phyloP scores from a whole-genome alignment of 192 early-diverging fungal species.

The Mortierella claussenii region DNA sequence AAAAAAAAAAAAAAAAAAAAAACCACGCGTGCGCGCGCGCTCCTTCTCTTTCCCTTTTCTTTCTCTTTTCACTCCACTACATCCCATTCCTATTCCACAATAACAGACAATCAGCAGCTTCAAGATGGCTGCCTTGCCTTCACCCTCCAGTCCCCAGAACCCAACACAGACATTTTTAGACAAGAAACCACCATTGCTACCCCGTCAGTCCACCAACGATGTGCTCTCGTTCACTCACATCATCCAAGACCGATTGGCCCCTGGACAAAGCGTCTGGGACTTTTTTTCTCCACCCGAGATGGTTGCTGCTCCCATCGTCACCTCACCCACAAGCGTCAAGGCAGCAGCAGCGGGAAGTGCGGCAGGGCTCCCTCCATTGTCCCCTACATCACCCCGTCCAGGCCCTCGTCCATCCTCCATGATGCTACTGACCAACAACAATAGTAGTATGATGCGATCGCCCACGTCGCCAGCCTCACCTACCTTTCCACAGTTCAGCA shows the following conservation, averaged over 20 bases:
- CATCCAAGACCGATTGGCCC: slow-evolving; percentile 35
- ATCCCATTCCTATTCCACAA: background rate
- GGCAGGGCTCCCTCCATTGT: background rate
- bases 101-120: background rate
- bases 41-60: background rate
- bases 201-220: slow-evolving; percentile 47
- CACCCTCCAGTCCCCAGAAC: slow-evolving; percentile 12
- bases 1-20: too few relatives aligned
- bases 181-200: slow-evolving; percentile 35
- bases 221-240: slow-evolving; percentile 51
- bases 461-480: slow-evolving; percentile 9
- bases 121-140: slow-evolving; percentile 5
- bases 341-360: background rate
- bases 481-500: too few relatives aligned
- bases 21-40: too few relatives aligned
- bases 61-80: background rate
- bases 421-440: too few relatives aligned
- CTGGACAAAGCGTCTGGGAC: slow-evolving; percentile 45
- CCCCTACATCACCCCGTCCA: too few relatives aligned
- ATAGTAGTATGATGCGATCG: too few relatives aligned
- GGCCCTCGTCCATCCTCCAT: too few relatives aligned
- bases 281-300: slow-evolving; percentile 30
- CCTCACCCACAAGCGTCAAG: background rate
- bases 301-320: background rate
- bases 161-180: slow-evolving; percentile 43